These are phyloP conservation scores for Mariannaea sp. DNA, from an alignment of 2,329 filamentous ascomycete species.

Conservation along the genomic window DNA sequence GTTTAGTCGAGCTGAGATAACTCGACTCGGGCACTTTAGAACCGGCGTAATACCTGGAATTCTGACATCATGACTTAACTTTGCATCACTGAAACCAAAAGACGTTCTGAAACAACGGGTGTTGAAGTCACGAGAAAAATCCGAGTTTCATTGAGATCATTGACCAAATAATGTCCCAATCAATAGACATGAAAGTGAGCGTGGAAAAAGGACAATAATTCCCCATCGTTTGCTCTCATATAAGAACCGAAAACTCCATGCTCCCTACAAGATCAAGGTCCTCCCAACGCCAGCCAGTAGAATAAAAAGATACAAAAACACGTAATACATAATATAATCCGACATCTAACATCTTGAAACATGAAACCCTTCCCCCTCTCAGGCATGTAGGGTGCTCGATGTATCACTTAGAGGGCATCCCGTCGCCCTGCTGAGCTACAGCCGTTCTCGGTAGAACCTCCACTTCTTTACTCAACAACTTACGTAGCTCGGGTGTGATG, in stretches of 20 bases:
- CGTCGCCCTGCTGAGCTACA: slow-evolving; percentile 44
- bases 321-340: too few relatives aligned
- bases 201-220: too few relatives aligned
- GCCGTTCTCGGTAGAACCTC: slow-evolving; percentile 49
- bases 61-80: slow-evolving; percentile 7
- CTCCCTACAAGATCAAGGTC: slow-evolving; percentile 2
- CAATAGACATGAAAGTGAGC: too few relatives aligned
- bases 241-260: slow-evolving; percentile 26
- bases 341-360: not conserved
- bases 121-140: not conserved
- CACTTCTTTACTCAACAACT: slow-evolving; percentile 55
- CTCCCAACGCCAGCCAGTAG: slow-evolving; percentile 20
- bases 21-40: slow-evolving; percentile 27
- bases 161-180: not conserved
- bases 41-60: slow-evolving; percentile 30
- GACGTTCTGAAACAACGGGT: not conserved
- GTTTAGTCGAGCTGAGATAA: slow-evolving; percentile 15
- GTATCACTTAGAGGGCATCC: slow-evolving; percentile 40
- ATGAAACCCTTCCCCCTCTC: not conserved
- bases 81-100: not conserved
- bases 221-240: not conserved
- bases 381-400: not conserved
- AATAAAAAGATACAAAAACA: slow-evolving; percentile 7
- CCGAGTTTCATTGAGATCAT: too few relatives aligned
- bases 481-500: slow-evolving; percentile 62